Percentiles rank a stretch among this genome's conserved stretches.
Evolutionary conservation across 2,329 filamentous ascomycete genomes (phyloP).

Genomic region (Gliomastix tumulicola): DNA sequence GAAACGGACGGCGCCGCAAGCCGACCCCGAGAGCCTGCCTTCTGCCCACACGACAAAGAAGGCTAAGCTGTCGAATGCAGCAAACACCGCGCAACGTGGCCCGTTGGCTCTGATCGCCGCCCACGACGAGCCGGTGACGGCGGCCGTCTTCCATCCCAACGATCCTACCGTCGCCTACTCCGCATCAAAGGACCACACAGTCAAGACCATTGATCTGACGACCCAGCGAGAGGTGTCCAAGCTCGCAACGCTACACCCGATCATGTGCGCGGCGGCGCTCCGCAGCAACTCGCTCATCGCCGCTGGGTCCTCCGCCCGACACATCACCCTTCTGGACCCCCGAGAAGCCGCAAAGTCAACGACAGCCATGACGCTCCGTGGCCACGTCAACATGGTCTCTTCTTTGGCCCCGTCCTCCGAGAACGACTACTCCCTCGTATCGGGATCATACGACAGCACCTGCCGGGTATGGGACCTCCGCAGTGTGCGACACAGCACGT

Average conservation of each 20-base stretch:
- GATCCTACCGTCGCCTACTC: slow-evolving; percentile 90
- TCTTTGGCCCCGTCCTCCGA: slow-evolving; percentile 44
- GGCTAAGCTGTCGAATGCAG: slow-evolving; percentile 52
- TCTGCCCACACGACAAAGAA: slow-evolving; percentile 66
- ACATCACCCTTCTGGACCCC: slow-evolving; percentile 91
- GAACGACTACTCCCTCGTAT: slow-evolving; percentile 77
- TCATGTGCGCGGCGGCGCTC: slow-evolving; percentile 73
- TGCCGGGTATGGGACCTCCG: slow-evolving; percentile 92
- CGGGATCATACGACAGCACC: slow-evolving; percentile 86
- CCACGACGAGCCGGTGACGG: slow-evolving; percentile 69
- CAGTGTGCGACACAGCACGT: slow-evolving; percentile 51
- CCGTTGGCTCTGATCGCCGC: slow-evolving; percentile 66
- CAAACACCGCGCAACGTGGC: slow-evolving; percentile 62
- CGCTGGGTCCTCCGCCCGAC: slow-evolving; percentile 75
- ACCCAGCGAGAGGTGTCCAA: slow-evolving; percentile 74
- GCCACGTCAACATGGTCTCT: slow-evolving; percentile 71
- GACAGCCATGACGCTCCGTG: slow-evolving; percentile 82
- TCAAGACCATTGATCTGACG: slow-evolving; percentile 86
- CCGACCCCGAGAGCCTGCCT: slow-evolving; percentile 63
- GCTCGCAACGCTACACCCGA: slow-evolving; percentile 73
- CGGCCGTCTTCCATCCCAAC: slow-evolving; percentile 75
- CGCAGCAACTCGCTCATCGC: slow-evolving; percentile 56
- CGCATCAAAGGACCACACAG: slow-evolving; percentile 81
- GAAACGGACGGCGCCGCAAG: slow-evolving; percentile 67
- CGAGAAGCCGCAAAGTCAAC: slow-evolving; percentile 69